Evolutionary conservation across 495 filamentous ascomycete species (phyloP).

Genomic region (Penicillium paradoxum): DNA sequence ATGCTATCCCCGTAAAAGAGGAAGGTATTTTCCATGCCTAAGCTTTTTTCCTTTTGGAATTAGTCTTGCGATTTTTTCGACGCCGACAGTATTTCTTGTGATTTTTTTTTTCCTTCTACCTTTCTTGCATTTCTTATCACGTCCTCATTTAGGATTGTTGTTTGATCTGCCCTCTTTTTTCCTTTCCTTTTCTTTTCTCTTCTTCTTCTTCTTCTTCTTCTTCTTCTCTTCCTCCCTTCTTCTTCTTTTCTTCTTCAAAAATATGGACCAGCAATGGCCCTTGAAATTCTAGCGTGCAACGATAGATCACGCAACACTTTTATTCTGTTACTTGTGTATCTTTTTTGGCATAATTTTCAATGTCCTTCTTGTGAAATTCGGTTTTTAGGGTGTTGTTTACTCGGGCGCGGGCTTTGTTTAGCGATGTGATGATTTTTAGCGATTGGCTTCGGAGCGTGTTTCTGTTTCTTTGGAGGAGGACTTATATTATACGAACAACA

Average conservation of each 20-base stretch:
- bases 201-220: no score
- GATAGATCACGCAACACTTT: constrained; percentile 9
- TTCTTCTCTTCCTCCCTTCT: background rate
- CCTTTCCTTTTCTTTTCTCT: background rate
- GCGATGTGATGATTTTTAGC: constrained; percentile 9
- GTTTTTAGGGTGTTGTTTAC: background rate
- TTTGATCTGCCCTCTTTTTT: background rate
- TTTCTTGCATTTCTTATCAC: constrained; percentile 8
- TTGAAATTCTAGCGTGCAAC: constrained; percentile 10
- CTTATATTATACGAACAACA: constrained; percentile 3
- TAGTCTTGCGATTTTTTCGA: background rate
- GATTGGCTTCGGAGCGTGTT: constrained; percentile 8
- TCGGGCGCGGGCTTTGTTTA: background rate
- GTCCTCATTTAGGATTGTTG: background rate
- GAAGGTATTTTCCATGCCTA: constrained; percentile 22
- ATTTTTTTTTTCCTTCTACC: constrained; percentile 9
- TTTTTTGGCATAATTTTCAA: background rate
- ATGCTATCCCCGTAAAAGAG: constrained; percentile 33
- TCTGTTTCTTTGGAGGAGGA: background rate
- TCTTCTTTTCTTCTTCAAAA: background rate
- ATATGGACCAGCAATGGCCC: constrained; percentile 6
- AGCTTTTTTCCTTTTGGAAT: constrained; percentile 1
- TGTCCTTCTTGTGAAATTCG: background rate
- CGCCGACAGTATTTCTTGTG: background rate
- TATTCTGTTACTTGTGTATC: background rate